These are phyloP conservation scores for Prosopis cineraria DNA, from an alignment of 306 rosid species.

Conservation along the genomic window DNA sequence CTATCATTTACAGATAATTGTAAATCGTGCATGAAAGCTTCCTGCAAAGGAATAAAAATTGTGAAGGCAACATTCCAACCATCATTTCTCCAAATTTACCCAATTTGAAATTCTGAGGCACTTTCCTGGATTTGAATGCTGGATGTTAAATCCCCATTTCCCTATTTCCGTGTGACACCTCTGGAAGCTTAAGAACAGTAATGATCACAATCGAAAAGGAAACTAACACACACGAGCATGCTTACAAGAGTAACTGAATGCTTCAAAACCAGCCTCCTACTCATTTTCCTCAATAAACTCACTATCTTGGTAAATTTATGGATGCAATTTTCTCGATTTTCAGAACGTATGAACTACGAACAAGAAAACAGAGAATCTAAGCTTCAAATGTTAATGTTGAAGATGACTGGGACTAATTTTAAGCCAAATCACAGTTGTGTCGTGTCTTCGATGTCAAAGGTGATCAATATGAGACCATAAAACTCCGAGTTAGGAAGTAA, in stretches of 20 bases:
- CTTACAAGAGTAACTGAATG: slow-evolving; percentile 52
- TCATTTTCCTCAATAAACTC: slow-evolving; percentile 47
- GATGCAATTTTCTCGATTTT: slow-evolving; percentile 14
- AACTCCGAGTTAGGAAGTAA: background rate
- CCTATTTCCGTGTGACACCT: no score
- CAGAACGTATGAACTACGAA: background rate
- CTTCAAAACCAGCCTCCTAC: slow-evolving; percentile 43
- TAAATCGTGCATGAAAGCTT: slow-evolving; percentile 71
- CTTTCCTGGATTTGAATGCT: slow-evolving; percentile 35
- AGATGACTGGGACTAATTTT: background rate
- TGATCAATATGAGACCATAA: background rate
- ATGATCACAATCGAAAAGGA: slow-evolving; percentile 43
- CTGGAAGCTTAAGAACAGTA: slow-evolving; percentile 65
- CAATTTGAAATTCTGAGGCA: slow-evolving; percentile 27
- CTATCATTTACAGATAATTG: slow-evolving; percentile 45
- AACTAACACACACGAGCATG: slow-evolving; percentile 51
- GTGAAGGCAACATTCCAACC: slow-evolving; percentile 82
- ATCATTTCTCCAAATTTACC: slow-evolving; percentile 74
- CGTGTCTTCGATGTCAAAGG: background rate
- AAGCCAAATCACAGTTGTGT: background rate
- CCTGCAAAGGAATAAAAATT: slow-evolving; percentile 66
- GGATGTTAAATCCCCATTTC: slow-evolving; percentile 45
- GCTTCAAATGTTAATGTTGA: background rate
- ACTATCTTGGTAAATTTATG: background rate
- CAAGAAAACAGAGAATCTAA: background rate